Evolutionary conservation across 495 filamentous ascomycete species (phyloP), one percentile per base, ranked within the genome.

Genomic region (Aspergillus nanangensis): DNA sequence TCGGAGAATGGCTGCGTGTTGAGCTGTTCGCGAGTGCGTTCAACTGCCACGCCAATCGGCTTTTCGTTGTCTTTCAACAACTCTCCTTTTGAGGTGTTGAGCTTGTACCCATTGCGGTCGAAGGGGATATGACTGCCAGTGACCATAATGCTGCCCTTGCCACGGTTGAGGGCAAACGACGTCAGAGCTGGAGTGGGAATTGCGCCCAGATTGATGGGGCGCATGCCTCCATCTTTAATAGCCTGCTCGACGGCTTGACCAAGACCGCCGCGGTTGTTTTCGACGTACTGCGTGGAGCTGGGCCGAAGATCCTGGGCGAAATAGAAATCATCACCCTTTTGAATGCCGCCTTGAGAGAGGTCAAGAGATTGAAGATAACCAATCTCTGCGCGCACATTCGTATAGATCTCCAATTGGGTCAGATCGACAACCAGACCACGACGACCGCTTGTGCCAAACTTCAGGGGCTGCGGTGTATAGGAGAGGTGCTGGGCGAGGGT

Each of bases 81-180:
- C 45, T 62, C 59, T 0, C 59, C 59, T 17, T 51, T 41, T 32
- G 47, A 59, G 13, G 59, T 60, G 38, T 62, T 62, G 9, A 60
- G 38, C 29, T 62, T 60, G 43, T 62, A 62, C n/a, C 59, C 59
- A 34, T 62, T 62, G 27, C 59, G 59, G 36, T 62, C 59, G 39
- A 62, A 62, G 1, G 59, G 59, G 42, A 62, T 62, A 36, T 62
- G 59, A 32, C 59, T 62, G 3, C 59, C 59, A 0, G 56, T 62
- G 13, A 62, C 59, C 59, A 62, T 62, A 40, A 62, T 62, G 25
- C 59, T 62, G 5, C 59, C 59, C 47, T 60, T 62, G 14, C 51
- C 53, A 9, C 41, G 39, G 15, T 53, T 31, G 4, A 62, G 37
- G 11, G 59, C 59, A 24, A 50, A 62, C 20, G 33, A 42, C 0